Evolutionary conservation across 2,329 filamentous ascomycete species (phyloP).

Genomic region (Botrytis fragariae): DNA sequence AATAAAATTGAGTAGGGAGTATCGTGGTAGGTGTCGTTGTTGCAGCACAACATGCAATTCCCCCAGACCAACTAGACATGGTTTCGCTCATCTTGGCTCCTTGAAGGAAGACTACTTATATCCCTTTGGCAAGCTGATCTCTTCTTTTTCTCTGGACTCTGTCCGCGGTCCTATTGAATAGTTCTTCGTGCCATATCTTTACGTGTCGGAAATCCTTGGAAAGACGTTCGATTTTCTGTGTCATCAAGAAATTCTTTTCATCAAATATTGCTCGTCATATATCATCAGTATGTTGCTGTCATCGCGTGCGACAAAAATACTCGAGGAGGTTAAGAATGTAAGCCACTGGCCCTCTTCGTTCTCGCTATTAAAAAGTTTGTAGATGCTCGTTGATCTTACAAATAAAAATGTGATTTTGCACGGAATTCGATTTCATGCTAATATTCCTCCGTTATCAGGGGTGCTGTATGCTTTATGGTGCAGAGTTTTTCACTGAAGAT

Average conservation of each 20-base stretch:
- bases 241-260: background rate
- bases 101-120: background rate
- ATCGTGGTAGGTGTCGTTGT: background rate
- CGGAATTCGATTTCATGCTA: background rate
- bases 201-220: background rate
- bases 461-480: constrained; percentile 32
- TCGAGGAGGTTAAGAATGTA: background rate
- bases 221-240: background rate
- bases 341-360: background rate
- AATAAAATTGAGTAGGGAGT: background rate
- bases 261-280: background rate
- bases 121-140: background rate
- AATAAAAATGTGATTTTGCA: no score
- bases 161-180: background rate
- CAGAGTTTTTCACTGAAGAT: constrained; percentile 35
- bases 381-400: background rate
- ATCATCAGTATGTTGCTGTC: background rate
- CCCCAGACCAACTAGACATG: background rate
- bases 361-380: background rate
- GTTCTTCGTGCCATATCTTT: background rate
- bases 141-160: background rate
- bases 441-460: constrained; percentile 14
- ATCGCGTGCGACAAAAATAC: background rate
- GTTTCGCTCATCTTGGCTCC: background rate
- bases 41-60: background rate